A percentile compares a stretch with the other conserved stretches of the same genome.
Conservation (phyloP, 2,329 filamentous ascomycete genomes). For the Sordariomycetes sp. region DNA sequence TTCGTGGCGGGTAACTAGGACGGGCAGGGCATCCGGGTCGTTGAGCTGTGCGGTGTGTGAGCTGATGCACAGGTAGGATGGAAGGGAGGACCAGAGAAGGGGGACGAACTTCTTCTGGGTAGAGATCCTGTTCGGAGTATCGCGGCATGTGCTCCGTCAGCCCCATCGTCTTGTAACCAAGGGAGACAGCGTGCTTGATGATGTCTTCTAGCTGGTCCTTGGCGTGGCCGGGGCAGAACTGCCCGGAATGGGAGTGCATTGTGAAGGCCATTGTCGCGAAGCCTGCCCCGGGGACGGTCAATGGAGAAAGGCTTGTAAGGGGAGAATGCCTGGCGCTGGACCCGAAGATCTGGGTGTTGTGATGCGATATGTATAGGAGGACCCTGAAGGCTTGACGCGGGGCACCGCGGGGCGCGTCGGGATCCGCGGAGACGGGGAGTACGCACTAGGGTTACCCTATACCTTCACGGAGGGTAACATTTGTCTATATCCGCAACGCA, state of each 20-base stretch:
- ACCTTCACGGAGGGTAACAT: no score
- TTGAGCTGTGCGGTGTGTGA: conserved; percentile 39
- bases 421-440: no score
- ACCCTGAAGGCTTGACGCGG: no score
- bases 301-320: no score
- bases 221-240: conserved; percentile 91
- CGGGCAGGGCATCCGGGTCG: conserved; percentile 37
- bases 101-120: conserved; percentile 70
- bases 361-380: no score
- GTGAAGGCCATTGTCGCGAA: conserved; percentile 99
- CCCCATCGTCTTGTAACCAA: conserved; percentile 74
- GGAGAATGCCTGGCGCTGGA: no score
- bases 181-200: conserved; percentile 65
- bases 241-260: conserved; percentile 95
- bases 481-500: no score
- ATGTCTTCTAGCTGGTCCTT: conserved; percentile 78
- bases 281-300: no score
- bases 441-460: no score
- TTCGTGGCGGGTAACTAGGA: conserved; percentile 48
- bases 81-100: background rate
- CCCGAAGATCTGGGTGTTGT: no score
- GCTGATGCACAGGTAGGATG: no score
- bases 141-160: conserved; percentile 95
- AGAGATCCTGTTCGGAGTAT: conserved; percentile 63
- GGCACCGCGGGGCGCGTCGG: no score